These are phyloP conservation scores for Teratosphaeria nubilosa DNA, from an alignment of 2,329 filamentous ascomycete species.

Conservation along the genomic window DNA sequence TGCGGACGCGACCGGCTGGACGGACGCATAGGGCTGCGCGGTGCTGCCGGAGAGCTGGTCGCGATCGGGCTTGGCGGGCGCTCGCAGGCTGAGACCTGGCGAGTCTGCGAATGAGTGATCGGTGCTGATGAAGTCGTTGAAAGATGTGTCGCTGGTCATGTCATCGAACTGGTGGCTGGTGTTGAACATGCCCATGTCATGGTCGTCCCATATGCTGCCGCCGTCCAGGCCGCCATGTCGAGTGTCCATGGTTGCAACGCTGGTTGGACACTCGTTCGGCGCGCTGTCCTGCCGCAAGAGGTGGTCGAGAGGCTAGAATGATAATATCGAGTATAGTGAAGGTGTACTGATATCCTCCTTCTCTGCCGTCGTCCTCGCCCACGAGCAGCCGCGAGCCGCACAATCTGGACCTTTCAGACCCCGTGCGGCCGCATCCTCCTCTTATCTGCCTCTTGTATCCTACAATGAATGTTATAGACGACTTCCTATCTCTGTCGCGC, in stretches of 20 bases:
- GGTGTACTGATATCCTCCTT: neutral
- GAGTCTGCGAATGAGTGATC: conserved; percentile 13
- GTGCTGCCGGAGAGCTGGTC: conserved; percentile 9
- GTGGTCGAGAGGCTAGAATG: neutral
- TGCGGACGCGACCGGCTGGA: conserved; percentile 18
- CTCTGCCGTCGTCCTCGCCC: neutral
- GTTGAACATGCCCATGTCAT: conserved; percentile 8
- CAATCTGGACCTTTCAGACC: neutral
- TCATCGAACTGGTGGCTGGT: conserved; percentile 13
- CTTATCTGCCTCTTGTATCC: neutral
- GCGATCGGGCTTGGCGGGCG: conserved; percentile 19
- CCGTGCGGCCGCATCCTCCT: neutral
- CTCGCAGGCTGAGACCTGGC: conserved; percentile 16
- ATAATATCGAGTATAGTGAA: neutral
- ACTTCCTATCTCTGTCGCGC: neutral
- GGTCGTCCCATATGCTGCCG: neutral
- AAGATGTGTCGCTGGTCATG: conserved; percentile 16
- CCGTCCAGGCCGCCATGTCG: neutral
- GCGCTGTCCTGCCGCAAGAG: neutral
- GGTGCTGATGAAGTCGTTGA: conserved; percentile 20
- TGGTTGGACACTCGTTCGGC: neutral
- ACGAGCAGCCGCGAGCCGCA: neutral
- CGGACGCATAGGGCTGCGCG: conserved; percentile 6
- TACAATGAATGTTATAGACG: neutral
- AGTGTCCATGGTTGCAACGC: neutral